These are phyloP conservation scores for Brassica carinata DNA, from an alignment of 345 rosid species.

Conservation along the genomic window DNA sequence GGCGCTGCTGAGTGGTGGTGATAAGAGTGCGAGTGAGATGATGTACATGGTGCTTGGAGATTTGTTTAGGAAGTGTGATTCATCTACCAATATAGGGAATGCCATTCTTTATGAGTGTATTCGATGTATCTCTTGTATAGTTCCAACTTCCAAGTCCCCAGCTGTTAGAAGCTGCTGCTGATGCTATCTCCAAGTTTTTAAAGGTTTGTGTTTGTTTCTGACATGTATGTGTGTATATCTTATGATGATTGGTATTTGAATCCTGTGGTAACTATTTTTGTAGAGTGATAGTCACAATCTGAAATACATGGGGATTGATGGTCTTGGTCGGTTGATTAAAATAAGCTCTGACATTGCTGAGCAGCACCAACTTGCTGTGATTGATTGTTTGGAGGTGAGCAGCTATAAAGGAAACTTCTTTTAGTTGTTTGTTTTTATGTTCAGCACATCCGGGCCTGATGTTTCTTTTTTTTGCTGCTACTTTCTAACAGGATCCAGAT, in stretches of 20 bases:
- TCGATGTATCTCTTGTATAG: conserved; percentile 83
- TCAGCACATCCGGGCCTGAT: conserved; percentile 8
- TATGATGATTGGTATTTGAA: conserved; percentile 16
- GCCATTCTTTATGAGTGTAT: conserved; percentile 88
- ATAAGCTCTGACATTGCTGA: conserved; percentile 91
- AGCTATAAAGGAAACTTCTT: neutral
- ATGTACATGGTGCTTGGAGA: conserved; percentile 96
- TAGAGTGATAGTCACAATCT: conserved; percentile 98
- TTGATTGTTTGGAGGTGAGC: conserved; percentile 97
- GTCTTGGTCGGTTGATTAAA: conserved; percentile 88
- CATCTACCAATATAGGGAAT: conserved; percentile 89
- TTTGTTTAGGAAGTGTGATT: conserved; percentile 84
- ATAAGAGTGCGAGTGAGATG: conserved; percentile 88
- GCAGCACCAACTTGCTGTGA: conserved; percentile 97
- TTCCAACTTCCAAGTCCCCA: conserved; percentile 82
- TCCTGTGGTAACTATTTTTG: conserved; percentile 35
- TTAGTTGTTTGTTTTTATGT: neutral
- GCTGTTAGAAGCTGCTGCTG: conserved; percentile 92
- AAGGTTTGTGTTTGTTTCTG: conserved; percentile 59
- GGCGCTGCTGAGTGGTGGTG: conserved; percentile 93
- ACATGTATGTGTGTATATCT: neutral
- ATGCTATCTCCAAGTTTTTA: conserved; percentile 79
- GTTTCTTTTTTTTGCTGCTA: conserved; percentile 20
- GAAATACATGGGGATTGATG: conserved; percentile 96
- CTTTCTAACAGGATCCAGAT: conserved; percentile 81